phyloP scores from a whole-genome alignment of 2,329 filamentous ascomycete genomes.

The Orbilia quercus region DNA sequence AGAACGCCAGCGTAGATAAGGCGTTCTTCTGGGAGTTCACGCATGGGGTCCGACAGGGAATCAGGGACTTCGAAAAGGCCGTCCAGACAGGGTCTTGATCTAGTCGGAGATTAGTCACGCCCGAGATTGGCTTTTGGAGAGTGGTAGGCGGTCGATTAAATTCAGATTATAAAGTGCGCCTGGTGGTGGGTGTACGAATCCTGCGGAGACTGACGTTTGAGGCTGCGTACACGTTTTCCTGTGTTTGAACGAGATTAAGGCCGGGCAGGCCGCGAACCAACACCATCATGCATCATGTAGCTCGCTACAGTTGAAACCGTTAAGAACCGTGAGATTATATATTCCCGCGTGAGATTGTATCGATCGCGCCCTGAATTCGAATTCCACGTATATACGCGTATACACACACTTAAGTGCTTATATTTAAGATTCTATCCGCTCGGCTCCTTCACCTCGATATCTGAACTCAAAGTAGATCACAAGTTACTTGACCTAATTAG shows the following conservation, averaged over 20 bases:
- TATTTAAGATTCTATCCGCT: no score
- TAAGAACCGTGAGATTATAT: no score
- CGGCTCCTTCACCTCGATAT: no score
- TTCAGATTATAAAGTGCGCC: background rate
- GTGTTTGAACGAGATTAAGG: constrained; percentile 4
- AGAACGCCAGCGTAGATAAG: constrained; percentile 56
- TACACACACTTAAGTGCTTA: no score
- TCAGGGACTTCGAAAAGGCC: constrained; percentile 63
- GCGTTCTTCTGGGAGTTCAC: constrained; percentile 67
- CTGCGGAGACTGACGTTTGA: constrained; percentile 7
- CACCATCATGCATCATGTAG: constrained; percentile 3
- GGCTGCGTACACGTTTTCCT: constrained; percentile 5
- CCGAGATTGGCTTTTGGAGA: background rate
- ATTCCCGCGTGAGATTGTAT: background rate
- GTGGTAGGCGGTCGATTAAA: background rate
- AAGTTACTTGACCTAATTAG: no score
- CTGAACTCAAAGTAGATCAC: no score
- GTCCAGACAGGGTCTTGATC: constrained; percentile 39
- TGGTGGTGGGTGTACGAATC: background rate
- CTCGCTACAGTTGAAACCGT: background rate
- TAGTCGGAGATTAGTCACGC: constrained; percentile 9
- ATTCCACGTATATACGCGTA: no score
- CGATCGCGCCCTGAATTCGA: background rate
- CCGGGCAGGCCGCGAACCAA: constrained; percentile 25
- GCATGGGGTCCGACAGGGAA: constrained; percentile 66